Conservation (phyloP, 306 rosid species). For the Phaseolus lunatus region DNA sequence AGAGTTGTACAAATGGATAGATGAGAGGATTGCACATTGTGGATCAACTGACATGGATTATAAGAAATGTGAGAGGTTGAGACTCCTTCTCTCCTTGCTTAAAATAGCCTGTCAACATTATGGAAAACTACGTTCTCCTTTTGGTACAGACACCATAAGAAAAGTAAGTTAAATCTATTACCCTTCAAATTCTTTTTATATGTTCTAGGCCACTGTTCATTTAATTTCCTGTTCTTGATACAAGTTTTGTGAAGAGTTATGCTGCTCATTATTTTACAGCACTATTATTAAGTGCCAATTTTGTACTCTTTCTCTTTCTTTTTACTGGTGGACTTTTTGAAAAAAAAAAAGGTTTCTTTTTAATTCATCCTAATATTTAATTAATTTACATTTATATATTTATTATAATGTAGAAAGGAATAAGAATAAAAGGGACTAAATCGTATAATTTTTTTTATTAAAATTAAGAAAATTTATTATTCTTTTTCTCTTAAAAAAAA, state of each 20-base stretch:
- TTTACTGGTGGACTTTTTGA: not conserved
- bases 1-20: conserved; percentile 88
- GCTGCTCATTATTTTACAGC: not conserved
- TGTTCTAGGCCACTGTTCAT: conserved; percentile 26
- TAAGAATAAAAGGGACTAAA: too few relatives aligned
- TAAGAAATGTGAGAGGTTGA: conserved; percentile 72
- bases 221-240: conserved; percentile 9
- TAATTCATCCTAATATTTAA: not conserved
- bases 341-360: too few relatives aligned
- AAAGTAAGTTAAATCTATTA: conserved; percentile 56
- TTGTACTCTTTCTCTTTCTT: not conserved
- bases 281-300: conserved; percentile 7
- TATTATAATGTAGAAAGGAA: too few relatives aligned
- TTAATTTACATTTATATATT: too few relatives aligned
- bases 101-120: conserved; percentile 88
- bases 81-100: conserved; percentile 87
- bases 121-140: conserved; percentile 93
- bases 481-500: too few relatives aligned
- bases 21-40: conserved; percentile 78
- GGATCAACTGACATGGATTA: conserved; percentile 70
- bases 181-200: not conserved
- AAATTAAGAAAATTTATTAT: too few relatives aligned
- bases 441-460: too few relatives aligned
- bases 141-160: conserved; percentile 67
- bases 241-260: not conserved